phyloP scores from a whole-genome alignment of 352 stramenopile genomes.

The Phytophthora podocarpi region DNA sequence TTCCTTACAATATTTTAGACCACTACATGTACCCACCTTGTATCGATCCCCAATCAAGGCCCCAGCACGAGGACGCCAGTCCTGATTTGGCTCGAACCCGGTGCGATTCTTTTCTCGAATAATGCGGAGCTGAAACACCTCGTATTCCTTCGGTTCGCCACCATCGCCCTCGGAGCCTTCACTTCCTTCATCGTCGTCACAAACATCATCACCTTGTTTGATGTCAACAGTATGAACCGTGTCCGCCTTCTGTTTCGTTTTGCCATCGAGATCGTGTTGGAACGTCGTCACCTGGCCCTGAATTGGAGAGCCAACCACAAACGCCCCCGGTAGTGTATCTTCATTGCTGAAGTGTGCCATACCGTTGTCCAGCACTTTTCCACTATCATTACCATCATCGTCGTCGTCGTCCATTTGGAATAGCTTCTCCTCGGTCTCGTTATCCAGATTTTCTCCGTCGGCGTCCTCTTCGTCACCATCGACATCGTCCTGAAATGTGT shows the following conservation, averaged over 20 bases:
- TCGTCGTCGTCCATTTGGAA: conserved; percentile 68
- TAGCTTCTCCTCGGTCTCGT: conserved; percentile 48
- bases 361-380: conserved; percentile 26
- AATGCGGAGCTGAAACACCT: conserved; percentile 72
- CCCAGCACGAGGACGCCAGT: conserved; percentile 68
- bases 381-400: conserved; percentile 14
- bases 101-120: conserved; percentile 82
- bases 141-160: conserved; percentile 59
- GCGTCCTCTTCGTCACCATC: conserved; percentile 33
- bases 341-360: conserved; percentile 8
- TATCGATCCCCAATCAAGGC: conserved; percentile 68
- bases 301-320: conserved; percentile 24
- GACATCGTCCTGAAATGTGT: conserved; percentile 57
- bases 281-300: conserved; percentile 34
- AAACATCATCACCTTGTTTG: conserved; percentile 26
- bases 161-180: conserved; percentile 47
- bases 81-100: conserved; percentile 80
- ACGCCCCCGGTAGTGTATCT: conserved; percentile 11
- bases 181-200: conserved; percentile 20
- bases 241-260: conserved; percentile 27
- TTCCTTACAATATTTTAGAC: too few relatives aligned
- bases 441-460: conserved; percentile 26
- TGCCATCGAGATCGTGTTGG: conserved; percentile 34
- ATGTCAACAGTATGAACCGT: conserved; percentile 44
- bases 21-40: conserved; percentile 53